Evolutionary conservation across 768 basidiomycete species (phyloP), one percentile per base, ranked within the genome.

Genomic region (Phylloporus sp.): DNA sequence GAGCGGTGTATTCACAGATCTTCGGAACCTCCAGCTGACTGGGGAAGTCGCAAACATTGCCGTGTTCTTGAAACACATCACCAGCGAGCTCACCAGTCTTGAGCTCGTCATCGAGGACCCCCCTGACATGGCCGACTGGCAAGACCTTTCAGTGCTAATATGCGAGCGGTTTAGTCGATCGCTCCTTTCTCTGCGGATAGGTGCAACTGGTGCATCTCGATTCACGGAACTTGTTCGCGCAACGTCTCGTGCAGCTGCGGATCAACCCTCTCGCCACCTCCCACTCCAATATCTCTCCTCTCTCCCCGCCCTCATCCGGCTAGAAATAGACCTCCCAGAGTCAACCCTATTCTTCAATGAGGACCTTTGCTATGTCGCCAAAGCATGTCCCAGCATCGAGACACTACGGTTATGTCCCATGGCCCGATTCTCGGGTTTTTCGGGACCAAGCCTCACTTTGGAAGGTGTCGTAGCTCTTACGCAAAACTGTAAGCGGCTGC

Each of bases 181-280:
- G 13, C 68, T 90, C 42, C 76, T 79, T 56, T 75, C 77, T 9
- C 64, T 89, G 50, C 76, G 76, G 45, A 73, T 89, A 52, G 68
- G 74, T 20, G 83, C 86, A 6, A 81, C 80, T 0, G 80, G 84
- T 15, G 76, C 83, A 20, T 80, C 80, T n/a, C 79, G 87, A 44
- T 94, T 89, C 71, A 76, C 78, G 5, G 89, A 93, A 52, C 77
- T 94, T 37, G 79, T 86, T 40, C 82, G 89, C 44, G 85, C 88
- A 9, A 83, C 86, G 5, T 74, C 81, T 24, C 74, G 82, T 51
- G 79, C 73, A 17, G 72, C 68, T 10, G 53, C 56, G 8, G 85
- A 85, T 51, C 73, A 78, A 20, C 74, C 82, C 11, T 71, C 77
- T 38, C 74, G 72, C 24, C 77, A 76, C 46, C 77, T 90, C 21